phyloP scores from a whole-genome alignment of 331 rosid species.

The Erythrophleum ivorense region DNA sequence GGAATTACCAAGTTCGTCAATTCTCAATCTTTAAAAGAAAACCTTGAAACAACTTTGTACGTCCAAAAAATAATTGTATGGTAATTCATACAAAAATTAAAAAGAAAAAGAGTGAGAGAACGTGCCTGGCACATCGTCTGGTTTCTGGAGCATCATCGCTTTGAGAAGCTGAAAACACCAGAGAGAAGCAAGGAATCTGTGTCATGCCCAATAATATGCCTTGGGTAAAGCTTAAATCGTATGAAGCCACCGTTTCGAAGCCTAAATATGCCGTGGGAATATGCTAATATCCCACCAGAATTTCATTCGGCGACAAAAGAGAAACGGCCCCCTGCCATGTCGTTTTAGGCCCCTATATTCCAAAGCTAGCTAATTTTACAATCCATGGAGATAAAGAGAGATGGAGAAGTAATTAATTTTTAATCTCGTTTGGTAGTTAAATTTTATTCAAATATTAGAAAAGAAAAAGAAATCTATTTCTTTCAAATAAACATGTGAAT shows the following conservation, averaged over 20 bases:
- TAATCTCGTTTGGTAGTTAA: no score
- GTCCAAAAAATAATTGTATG: not conserved
- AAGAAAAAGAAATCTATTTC: no score
- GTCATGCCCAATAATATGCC: slow-evolving; percentile 43
- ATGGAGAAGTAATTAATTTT: no score
- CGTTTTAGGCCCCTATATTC: not conserved
- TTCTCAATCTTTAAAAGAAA: not conserved
- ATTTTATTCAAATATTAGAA: no score
- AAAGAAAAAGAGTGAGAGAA: slow-evolving; percentile 12
- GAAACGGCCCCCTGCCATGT: not conserved
- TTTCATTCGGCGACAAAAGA: not conserved
- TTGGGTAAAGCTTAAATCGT: not conserved
- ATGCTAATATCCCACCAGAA: slow-evolving; percentile 40
- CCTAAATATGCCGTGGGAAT: slow-evolving; percentile 55
- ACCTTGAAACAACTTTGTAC: not conserved
- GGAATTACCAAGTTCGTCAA: not conserved
- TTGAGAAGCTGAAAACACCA: not conserved
- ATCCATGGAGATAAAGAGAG: no score
- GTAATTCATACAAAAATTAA: not conserved
- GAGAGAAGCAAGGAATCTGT: slow-evolving; percentile 23
- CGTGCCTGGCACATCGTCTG: slow-evolving; percentile 43
- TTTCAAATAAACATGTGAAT: no score
- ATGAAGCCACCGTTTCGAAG: not conserved
- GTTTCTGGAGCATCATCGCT: not conserved
- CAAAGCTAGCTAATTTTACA: no score